phyloP scores from a whole-genome alignment of 225 moss, liverwort and hornwort genomes.

The Anthoceros angustus region DNA sequence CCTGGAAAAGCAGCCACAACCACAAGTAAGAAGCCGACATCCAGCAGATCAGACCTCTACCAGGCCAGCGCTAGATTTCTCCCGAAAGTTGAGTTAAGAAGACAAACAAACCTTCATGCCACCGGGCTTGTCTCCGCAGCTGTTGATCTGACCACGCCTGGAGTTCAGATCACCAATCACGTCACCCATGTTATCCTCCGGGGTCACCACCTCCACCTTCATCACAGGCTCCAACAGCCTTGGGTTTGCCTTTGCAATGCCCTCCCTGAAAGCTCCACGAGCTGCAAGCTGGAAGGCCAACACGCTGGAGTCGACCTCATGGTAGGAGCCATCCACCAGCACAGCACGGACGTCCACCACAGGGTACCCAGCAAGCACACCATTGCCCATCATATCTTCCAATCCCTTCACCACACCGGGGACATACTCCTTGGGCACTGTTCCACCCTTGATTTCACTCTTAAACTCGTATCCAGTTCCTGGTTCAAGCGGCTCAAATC shows the following conservation, averaged over 20 bases:
- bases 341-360: slow-evolving; percentile 93
- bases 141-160: slow-evolving; percentile 64
- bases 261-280: slow-evolving; percentile 81
- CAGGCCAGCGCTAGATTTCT: neutral
- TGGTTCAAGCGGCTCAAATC: slow-evolving; percentile 72
- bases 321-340: slow-evolving; percentile 77
- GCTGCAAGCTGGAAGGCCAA: slow-evolving; percentile 97
- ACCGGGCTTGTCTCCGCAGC: slow-evolving; percentile 84
- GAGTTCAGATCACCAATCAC: slow-evolving; percentile 96
- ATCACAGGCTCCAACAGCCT: slow-evolving; percentile 86
- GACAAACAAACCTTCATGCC: slow-evolving; percentile 55
- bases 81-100: neutral
- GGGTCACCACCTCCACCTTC: slow-evolving; percentile 98
- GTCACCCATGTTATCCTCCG: slow-evolving; percentile 97
- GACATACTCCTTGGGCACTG: slow-evolving; percentile 84
- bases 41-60: neutral
- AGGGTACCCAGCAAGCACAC: slow-evolving; percentile 83
- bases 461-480: slow-evolving; percentile 88
- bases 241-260: slow-evolving; percentile 70
- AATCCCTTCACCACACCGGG: slow-evolving; percentile 96
- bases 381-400: slow-evolving; percentile 97
- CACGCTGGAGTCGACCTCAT: slow-evolving; percentile 94
- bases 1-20: slow-evolving; percentile 18
- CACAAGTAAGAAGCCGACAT: too few relatives aligned
- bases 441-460: slow-evolving; percentile 97